A percentile compares a stretch with the other conserved stretches of the same genome.
Evolutionary conservation across 2,329 filamentous ascomycete species (phyloP).

Genomic region (Fusarium sp.): DNA sequence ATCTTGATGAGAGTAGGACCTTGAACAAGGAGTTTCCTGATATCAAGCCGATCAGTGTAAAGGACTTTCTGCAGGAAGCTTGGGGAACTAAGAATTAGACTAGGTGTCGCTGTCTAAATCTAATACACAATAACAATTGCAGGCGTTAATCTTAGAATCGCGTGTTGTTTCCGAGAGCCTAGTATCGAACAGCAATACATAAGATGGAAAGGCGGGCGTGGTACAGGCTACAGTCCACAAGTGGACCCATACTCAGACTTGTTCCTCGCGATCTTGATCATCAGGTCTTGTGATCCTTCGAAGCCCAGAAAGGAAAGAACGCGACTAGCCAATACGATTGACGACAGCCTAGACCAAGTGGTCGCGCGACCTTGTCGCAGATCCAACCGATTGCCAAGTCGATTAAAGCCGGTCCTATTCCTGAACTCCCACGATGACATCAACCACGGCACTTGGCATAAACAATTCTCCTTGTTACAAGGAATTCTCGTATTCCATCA

Average conservation of each 20-base stretch:
- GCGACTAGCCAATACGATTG: background rate
- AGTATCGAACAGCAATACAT: background rate
- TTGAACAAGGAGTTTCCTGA: conserved; percentile 4
- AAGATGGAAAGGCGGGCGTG: background rate
- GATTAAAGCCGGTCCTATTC: background rate
- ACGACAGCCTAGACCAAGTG: too few species aligned
- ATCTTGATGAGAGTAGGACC: background rate
- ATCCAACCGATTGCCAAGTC: background rate
- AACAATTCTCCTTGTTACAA: background rate
- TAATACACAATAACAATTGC: background rate
- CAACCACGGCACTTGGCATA: background rate
- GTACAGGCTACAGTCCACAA: too few species aligned
- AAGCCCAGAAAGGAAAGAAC: background rate
- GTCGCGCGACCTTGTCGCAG: background rate
- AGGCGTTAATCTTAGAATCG: accelerated
- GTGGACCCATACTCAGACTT: background rate
- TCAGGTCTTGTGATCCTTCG: background rate
- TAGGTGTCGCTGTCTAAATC: too few species aligned
- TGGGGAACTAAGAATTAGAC: background rate
- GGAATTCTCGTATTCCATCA: background rate
- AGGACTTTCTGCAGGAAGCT: background rate
- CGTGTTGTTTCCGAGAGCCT: background rate
- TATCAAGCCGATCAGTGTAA: background rate
- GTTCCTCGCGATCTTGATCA: background rate
- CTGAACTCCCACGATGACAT: background rate